Evolutionary conservation across 257 asterid species (phyloP), one percentile per base, ranked within the genome.

Genomic region (Jacaranda mimosifolia): DNA sequence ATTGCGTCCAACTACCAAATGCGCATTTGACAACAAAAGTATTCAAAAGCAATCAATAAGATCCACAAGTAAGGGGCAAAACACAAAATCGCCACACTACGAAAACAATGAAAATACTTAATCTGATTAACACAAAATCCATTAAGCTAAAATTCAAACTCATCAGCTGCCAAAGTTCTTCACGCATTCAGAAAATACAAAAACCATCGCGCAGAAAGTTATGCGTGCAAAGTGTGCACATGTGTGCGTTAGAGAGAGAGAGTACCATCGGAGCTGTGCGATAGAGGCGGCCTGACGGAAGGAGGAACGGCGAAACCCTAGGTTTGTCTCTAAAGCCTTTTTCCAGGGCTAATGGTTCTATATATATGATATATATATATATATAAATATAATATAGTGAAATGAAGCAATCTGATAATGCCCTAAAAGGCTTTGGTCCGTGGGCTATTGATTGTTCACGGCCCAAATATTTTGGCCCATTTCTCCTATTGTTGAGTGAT

Each of bases 201-300:
- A 45, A 57, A 56, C 21, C 58, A 72, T 3, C 6, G 19, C 9
- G 3, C 3, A 48, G 32, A 36, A 63, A 8, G 0, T 40, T 14
- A 8, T 1, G 14, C 21, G 4, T n/a, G 14, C 21, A 45, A 4
- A 63, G 15, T 12, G 14, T 10, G 12, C n/a, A 14, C 4, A 38
- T 6, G 49, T 7, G 42, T 39, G 72, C 45, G 21, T 0, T 35
- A 26, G 42, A 70, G 10, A 19, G 78, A 35, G 4, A 64, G 46
- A 3, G 11, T 78, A 76, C 88, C 88, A 85, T 85, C 63, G 77
- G 66, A 76, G 70, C 49, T n/a, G 68, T 59, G 81, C 70, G 38
- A 56, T 69, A 21, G 68, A 63, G 70, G 59, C 74, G 56, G 18
- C 73, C 14, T 39, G 71, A 49, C 5, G 55, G 18, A 40, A 59